These are phyloP conservation scores for Pilasporangium apinafurcum DNA, from an alignment of 352 stramenopile genomes.

Conservation along the genomic window DNA sequence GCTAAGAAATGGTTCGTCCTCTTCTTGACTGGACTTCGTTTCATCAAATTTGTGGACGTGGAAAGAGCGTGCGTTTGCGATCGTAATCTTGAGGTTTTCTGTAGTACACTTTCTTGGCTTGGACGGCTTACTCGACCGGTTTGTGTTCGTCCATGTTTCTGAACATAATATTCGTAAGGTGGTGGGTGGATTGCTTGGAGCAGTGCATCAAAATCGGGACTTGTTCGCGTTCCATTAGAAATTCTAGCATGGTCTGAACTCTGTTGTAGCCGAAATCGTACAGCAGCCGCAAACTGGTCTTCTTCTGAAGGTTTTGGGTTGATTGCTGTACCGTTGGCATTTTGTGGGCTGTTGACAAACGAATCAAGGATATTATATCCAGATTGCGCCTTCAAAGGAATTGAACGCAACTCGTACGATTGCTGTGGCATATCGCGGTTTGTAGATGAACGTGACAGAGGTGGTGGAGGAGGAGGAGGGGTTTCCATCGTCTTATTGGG, in stretches of 20 bases:
- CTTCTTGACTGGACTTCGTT: constrained; percentile 6
- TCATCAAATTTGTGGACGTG: not conserved
- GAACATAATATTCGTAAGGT: constrained; percentile 12
- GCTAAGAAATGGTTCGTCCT: constrained; percentile 55
- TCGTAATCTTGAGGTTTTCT: constrained; percentile 6
- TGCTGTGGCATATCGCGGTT: no score
- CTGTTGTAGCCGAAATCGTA: not conserved
- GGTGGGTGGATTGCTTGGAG: constrained; percentile 21
- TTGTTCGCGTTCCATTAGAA: constrained; percentile 5
- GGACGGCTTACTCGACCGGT: constrained; percentile 4
- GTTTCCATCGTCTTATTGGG: no score
- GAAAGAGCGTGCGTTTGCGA: constrained; percentile 10
- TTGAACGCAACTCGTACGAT: no score
- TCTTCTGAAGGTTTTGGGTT: no score
- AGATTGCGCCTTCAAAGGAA: constrained; percentile 4
- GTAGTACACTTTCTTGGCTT: constrained; percentile 14
- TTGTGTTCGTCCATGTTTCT: not conserved
- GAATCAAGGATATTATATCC: constrained; percentile 37
- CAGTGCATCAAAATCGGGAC: constrained; percentile 38
- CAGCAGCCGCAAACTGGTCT: not conserved
- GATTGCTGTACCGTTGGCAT: no score
- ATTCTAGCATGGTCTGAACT: not conserved
- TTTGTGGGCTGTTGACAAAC: constrained; percentile 7
- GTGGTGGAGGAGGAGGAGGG: no score
- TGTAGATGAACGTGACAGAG: no score